Evolutionary conservation across 352 stramenopile species (phyloP).

Genomic region (Phytophthora pinifolia): DNA sequence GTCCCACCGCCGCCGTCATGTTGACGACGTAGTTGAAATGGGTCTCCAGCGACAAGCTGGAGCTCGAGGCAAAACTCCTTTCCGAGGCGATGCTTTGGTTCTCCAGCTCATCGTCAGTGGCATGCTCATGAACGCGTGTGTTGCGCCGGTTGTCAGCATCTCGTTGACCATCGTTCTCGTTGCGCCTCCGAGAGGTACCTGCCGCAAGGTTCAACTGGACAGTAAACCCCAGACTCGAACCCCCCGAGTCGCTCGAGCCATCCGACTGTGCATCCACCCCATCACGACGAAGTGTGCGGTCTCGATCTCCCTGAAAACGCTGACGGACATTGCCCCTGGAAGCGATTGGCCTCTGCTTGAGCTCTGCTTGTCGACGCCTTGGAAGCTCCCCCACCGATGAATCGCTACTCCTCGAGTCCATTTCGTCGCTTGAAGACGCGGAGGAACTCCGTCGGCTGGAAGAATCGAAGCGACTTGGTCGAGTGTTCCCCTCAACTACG

Average conservation of each 20-base stretch:
- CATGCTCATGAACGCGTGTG: background rate
- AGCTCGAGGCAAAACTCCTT: constrained; percentile 44
- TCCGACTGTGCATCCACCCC: constrained; percentile 17
- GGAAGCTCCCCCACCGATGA: background rate
- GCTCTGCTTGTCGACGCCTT: background rate
- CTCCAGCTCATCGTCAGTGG: constrained; percentile 13
- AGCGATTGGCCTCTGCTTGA: background rate
- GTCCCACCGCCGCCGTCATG: constrained; percentile 42
- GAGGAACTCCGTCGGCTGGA: constrained; percentile 14
- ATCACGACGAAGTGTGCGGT: background rate
- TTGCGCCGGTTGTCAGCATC: constrained; percentile 2
- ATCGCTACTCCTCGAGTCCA: constrained; percentile 9
- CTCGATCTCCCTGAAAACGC: background rate
- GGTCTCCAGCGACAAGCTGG: constrained; percentile 44
- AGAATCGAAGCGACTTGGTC: background rate
- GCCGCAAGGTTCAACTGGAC: constrained; percentile 43
- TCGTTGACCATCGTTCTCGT: constrained; percentile 8
- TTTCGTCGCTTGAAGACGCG: constrained; percentile 13
- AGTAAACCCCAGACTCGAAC: constrained; percentile 53
- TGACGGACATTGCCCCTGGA: background rate
- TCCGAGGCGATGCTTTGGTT: constrained; percentile 17
- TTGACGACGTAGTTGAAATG: constrained; percentile 51
- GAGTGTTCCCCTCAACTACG: background rate
- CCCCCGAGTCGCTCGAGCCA: constrained; percentile 35
- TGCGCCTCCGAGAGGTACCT: constrained; percentile 23